These are phyloP conservation scores for Suillus subalutaceus DNA, from an alignment of 768 basidiomycete genomes.

Conservation along the genomic window DNA sequence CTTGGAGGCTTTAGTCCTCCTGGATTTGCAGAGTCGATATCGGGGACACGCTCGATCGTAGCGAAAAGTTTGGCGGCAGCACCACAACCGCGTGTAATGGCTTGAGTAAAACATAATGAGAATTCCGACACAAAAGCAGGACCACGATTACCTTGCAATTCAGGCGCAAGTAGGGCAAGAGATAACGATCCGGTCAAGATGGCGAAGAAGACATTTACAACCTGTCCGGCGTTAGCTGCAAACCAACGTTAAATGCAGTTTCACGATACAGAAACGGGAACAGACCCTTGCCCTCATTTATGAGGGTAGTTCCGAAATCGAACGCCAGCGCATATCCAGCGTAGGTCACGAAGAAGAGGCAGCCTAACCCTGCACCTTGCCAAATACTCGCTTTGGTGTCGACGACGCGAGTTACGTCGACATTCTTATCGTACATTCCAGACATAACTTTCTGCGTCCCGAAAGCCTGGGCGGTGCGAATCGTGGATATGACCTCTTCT, in stretches of 20 bases:
- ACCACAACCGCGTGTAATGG: constrained; percentile 49
- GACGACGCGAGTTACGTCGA: constrained; percentile 36
- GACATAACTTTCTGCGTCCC: constrained; percentile 49
- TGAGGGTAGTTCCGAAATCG: constrained; percentile 56
- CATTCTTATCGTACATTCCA: constrained; percentile 44
- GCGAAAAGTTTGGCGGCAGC: constrained; percentile 58
- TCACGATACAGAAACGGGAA: constrained; percentile 4
- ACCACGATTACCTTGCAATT: constrained; percentile 39
- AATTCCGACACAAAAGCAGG: background rate
- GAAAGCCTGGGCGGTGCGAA: constrained; percentile 61
- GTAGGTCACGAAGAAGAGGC: constrained; percentile 55
- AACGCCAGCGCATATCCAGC: constrained; percentile 42
- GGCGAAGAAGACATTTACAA: constrained; percentile 55
- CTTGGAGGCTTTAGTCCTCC: constrained; percentile 46
- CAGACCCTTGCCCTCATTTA: constrained; percentile 34
- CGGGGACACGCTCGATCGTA: constrained; percentile 57
- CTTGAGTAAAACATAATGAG: constrained; percentile 22
- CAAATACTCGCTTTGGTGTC: constrained; percentile 39
- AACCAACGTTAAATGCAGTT: background rate
- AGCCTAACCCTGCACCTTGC: constrained; percentile 40
- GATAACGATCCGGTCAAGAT: constrained; percentile 61
- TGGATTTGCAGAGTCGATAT: constrained; percentile 50
- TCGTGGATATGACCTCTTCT: constrained; percentile 59
- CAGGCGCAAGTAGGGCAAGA: constrained; percentile 53
- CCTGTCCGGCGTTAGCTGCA: constrained; percentile 42